A percentile compares a stretch with the other conserved stretches of the same genome.
Conservation (phyloP, 768 basidiomycete genomes). For the Lactarius evosmus region DNA sequence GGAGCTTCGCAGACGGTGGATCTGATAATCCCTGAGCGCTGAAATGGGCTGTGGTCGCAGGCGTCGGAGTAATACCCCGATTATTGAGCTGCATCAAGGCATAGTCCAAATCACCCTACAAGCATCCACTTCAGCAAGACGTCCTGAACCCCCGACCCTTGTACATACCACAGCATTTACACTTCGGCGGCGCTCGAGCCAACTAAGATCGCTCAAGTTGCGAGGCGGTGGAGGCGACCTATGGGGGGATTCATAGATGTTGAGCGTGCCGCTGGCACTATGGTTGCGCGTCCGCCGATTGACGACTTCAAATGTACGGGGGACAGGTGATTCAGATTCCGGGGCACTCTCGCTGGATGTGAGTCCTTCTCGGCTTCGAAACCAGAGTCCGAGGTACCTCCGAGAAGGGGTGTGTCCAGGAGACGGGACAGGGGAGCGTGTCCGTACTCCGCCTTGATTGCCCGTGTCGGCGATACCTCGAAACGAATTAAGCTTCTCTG, state of each 20-base stretch:
- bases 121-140: not conserved
- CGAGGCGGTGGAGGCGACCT: conserved; percentile 45
- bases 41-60: conserved; percentile 50
- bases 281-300: conserved; percentile 55
- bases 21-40: conserved; percentile 40
- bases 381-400: conserved; percentile 38
- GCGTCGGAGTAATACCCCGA: conserved; percentile 44
- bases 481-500: conserved; percentile 40
- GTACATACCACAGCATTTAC: conserved; percentile 62
- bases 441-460: conserved; percentile 28
- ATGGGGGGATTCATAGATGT: conserved; percentile 40
- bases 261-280: conserved; percentile 43
- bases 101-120: conserved; percentile 73
- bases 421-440: conserved; percentile 34
- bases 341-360: conserved; percentile 41
- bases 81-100: conserved; percentile 55
- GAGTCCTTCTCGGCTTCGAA: conserved; percentile 38
- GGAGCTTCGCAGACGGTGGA: conserved; percentile 29
- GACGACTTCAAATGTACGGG: conserved; percentile 47
- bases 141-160: conserved; percentile 8
- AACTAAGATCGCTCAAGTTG: conserved; percentile 70
- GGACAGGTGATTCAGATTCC: conserved; percentile 29
- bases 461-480: conserved; percentile 1
- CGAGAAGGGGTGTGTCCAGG: conserved; percentile 34
- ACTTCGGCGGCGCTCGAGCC: conserved; percentile 72